Evolutionary conservation across 2,329 filamentous ascomycete species (phyloP), one percentile per base, ranked within the genome.

Genomic region (Alternaria ventricosa): DNA sequence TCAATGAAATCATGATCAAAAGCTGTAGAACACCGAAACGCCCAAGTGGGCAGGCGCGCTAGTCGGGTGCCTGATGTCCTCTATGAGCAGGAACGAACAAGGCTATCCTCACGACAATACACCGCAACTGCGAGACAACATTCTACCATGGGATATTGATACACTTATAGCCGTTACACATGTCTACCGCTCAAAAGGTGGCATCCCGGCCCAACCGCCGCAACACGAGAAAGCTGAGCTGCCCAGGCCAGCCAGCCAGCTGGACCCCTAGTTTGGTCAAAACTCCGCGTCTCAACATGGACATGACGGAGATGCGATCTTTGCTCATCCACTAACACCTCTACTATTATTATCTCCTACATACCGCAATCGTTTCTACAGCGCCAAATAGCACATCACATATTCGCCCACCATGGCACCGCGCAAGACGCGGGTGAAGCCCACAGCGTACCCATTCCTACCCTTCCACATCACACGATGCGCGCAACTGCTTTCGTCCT

Each of bases 391-490:
- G 3, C 18, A 6, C 25, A 3, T 9, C 41, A 7, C 15, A 20
- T n/a, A 2, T 3, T 12, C 0, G 20, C 22, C 20, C 36, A 66
- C 13, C 57, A 75, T 74, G 72, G 46, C 62, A 18, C 25, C 64
- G 64, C 36, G 69, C 59, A 25, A 69, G 58, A 59, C 66, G 57
- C 72, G 71, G 62, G 67, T 74, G n/a, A 77, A 77, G 55, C 82
- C 82, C 4, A 82, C 82, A 46, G 73, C 78, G 23, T 84, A 85
- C 65, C 82, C 82, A 25, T 67, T 70, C 55, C 56, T 84, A 5
- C 73, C 78, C 4, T 84, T 84, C 74, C 83, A 84, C 66, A 67
- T 69, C 44, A 70, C 82, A 6, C 80, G 83, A 47, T 75, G 66
- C 60, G 73, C 72, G 15, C 83, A 85, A 68, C 74, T 84, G 11